Evolutionary conservation across 2,329 filamentous ascomycete species (phyloP).

Genomic region (Colletotrichum sp.): DNA sequence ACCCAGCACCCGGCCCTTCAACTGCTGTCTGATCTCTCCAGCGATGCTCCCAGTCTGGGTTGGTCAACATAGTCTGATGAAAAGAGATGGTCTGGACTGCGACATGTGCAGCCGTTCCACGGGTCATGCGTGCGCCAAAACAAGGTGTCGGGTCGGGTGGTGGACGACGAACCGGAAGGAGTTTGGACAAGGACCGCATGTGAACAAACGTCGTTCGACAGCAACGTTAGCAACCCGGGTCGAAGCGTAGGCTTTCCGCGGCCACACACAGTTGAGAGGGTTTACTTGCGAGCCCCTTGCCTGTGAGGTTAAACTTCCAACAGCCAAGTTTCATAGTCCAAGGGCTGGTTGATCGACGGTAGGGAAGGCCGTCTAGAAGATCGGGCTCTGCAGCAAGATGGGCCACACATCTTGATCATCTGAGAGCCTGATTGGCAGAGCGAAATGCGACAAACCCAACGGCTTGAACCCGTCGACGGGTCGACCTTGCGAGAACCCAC

Average conservation of each 20-base stretch:
- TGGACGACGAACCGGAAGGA: not conserved
- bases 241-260: not conserved
- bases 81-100: not conserved
- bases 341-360: constrained; percentile 1
- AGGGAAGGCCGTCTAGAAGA: constrained; percentile 9
- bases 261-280: not conserved
- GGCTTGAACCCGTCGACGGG: not conserved
- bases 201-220: not conserved
- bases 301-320: constrained; percentile 10
- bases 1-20: not conserved
- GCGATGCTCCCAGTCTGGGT: not conserved
- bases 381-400: constrained; percentile 1
- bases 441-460: not conserved
- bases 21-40: constrained; percentile 17
- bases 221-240: not conserved
- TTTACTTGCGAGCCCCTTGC: not conserved
- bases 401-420: not conserved
- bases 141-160: not conserved
- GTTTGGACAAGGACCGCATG: not conserved
- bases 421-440: not conserved
- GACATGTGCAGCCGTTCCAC: not conserved
- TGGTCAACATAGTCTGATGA: not conserved
- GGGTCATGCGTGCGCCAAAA: not conserved
- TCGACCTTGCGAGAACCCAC: not conserved
- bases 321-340: constrained; percentile 14